These are phyloP conservation scores for Monilinia vaccinii-corymbosi DNA, from an alignment of 2,329 filamentous ascomycete genomes.

Conservation along the genomic window DNA sequence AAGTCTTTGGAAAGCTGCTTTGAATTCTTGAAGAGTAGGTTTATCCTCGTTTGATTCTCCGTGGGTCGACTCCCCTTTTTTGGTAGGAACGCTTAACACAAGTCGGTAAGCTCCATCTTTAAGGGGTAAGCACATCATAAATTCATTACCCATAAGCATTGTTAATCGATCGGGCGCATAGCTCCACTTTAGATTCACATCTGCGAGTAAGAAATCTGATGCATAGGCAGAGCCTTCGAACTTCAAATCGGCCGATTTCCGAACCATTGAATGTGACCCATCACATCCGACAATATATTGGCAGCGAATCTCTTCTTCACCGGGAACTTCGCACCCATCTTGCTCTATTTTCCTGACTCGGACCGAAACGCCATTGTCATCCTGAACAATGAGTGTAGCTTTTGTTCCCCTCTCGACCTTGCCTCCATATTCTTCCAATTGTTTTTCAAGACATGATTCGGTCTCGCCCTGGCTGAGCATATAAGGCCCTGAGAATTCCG, in stretches of 20 bases:
- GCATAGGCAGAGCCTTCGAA: constrained; percentile 36
- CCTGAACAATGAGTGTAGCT: constrained; percentile 28
- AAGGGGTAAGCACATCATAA: constrained; percentile 33
- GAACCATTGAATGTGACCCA: constrained; percentile 41
- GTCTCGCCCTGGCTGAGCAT: constrained; percentile 31
- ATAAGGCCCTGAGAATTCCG: constrained; percentile 27
- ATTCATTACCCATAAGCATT: constrained; percentile 29
- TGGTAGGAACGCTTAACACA: constrained; percentile 17
- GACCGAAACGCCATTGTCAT: constrained; percentile 26
- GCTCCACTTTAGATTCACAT: constrained; percentile 29
- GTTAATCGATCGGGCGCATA: constrained; percentile 7
- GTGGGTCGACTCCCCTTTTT: constrained; percentile 3
- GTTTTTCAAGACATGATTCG: constrained; percentile 29
- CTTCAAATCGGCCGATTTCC: constrained; percentile 32
- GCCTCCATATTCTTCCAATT: constrained; percentile 23
- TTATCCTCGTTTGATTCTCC: constrained; percentile 12
- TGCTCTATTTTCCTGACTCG: constrained; percentile 15
- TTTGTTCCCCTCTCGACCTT: constrained; percentile 27
- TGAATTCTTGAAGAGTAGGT: constrained; percentile 30
- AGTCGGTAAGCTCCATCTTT: constrained; percentile 25
- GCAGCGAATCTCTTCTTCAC: constrained; percentile 26
- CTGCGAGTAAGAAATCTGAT: constrained; percentile 37
- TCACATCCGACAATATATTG: constrained; percentile 44
- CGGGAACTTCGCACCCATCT: constrained; percentile 19
- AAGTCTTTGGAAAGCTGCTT: constrained; percentile 26